A percentile compares a stretch with the other conserved stretches of the same genome.
phyloP scores from a whole-genome alignment of 1,284 basidiomycete species.

The Cryptococcus sp. region DNA sequence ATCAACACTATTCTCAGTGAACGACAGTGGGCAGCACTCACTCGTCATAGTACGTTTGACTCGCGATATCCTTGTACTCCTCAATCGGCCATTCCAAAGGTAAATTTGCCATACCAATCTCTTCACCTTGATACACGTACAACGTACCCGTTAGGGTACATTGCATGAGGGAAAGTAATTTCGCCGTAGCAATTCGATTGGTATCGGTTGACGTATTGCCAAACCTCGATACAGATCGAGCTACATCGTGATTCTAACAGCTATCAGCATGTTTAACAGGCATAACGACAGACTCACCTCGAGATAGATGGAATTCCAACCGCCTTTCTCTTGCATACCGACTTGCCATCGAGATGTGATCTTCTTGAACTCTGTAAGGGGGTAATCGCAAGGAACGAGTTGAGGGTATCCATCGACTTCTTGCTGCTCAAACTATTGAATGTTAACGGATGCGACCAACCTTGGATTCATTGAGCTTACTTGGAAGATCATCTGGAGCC shows the following conservation, averaged over 20 bases:
- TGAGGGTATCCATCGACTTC: no score
- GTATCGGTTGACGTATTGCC: conserved; percentile 56
- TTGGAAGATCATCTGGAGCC: no score
- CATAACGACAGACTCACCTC: neutral
- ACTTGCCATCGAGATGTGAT: no score
- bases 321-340: no score
- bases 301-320: no score
- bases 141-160: conserved; percentile 61
- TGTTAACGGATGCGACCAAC: no score
- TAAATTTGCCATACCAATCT: conserved; percentile 66
- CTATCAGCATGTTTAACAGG: conserved; percentile 54
- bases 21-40: neutral
- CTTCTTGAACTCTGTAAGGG: no score
- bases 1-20: neutral
- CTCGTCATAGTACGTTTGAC: neutral
- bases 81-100: conserved; percentile 63
- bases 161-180: conserved; percentile 62
- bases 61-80: conserved; percentile 59
- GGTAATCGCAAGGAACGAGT: no score
- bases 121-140: conserved; percentile 66
- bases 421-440: no score
- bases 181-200: conserved; percentile 57
- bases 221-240: conserved; percentile 41
- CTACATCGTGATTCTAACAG: conserved; percentile 4
- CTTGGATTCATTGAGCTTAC: no score